Percentiles rank a stretch among this genome's conserved stretches.
These are phyloP conservation scores for Tremellales sp. DNA, from an alignment of 1,284 basidiomycete genomes.

Conservation along the genomic window DNA sequence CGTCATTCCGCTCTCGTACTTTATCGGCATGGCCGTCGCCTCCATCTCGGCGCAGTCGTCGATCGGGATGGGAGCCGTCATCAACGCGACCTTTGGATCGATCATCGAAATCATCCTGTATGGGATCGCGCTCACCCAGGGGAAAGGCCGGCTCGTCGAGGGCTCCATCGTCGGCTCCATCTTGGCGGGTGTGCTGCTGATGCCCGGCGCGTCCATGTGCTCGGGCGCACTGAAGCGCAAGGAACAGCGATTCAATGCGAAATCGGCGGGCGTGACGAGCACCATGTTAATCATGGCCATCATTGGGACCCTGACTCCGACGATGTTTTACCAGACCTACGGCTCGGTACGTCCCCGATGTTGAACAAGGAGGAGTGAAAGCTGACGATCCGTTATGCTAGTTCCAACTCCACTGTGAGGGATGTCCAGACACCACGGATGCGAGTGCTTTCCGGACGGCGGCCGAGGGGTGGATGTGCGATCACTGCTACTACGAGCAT, in stretches of 20 bases:
- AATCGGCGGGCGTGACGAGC: slow-evolving; percentile 95
- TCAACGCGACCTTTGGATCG: slow-evolving; percentile 98
- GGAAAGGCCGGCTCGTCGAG: slow-evolving; percentile 91
- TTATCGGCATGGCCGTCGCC: slow-evolving; percentile 99
- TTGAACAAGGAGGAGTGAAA: background rate
- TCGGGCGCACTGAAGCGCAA: slow-evolving; percentile 88
- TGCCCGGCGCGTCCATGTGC: slow-evolving; percentile 97
- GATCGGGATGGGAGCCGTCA: slow-evolving; percentile 99
- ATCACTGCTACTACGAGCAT: slow-evolving; percentile 92
- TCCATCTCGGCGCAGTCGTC: slow-evolving; percentile 96
- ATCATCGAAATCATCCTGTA: slow-evolving; percentile 98
- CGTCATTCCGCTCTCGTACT: slow-evolving; percentile 96
- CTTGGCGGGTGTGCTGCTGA: slow-evolving; percentile 89
- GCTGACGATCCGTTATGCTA: slow-evolving; percentile 38
- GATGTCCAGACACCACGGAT: slow-evolving; percentile 61
- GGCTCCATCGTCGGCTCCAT: slow-evolving; percentile 93
- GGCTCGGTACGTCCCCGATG: slow-evolving; percentile 71
- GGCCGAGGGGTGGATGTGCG: slow-evolving; percentile 66
- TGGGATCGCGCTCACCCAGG: slow-evolving; percentile 76
- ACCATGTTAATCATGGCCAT: slow-evolving; percentile 99
- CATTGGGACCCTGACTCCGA: slow-evolving; percentile 92
- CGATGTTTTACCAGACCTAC: slow-evolving; percentile 97
- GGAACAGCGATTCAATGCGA: slow-evolving; percentile 97
- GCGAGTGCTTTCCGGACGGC: slow-evolving; percentile 36
- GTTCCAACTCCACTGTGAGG: slow-evolving; percentile 91